These are phyloP conservation scores for Striga hermonthica DNA, from an alignment of 305 asterid genomes.

Conservation along the genomic window DNA sequence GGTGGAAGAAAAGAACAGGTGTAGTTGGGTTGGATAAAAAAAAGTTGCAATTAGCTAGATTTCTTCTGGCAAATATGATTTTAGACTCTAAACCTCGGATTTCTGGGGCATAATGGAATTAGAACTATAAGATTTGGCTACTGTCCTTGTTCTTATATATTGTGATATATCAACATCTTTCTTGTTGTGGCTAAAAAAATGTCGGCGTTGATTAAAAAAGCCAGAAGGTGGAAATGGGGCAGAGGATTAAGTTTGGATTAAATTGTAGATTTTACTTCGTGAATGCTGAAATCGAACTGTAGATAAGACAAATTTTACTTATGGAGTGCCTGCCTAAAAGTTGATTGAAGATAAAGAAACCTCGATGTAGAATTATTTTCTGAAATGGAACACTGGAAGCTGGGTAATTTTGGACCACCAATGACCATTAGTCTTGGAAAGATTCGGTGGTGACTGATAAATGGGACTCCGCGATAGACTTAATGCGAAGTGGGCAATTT, in stretches of 20 bases:
- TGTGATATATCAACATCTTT: background rate
- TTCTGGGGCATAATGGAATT: background rate
- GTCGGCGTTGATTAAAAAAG: background rate
- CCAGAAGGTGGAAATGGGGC: conserved; percentile 3
- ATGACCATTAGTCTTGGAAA: conserved; percentile 3
- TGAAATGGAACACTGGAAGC: background rate
- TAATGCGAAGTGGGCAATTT: conserved; percentile 17
- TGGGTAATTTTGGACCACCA: background rate
- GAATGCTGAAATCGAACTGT: conserved; percentile 13
- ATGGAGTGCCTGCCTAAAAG: background rate
- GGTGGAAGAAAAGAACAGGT: conserved; percentile 5
- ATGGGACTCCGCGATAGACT: background rate
- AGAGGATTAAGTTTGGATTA: conserved; percentile 3
- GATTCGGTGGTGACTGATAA: conserved; percentile 22
- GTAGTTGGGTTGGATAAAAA: conserved; percentile 4
- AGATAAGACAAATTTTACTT: conserved; percentile 3
- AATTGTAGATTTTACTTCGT: conserved; percentile 11
- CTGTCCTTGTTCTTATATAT: background rate
- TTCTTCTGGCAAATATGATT: conserved; percentile 20
- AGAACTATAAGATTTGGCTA: background rate
- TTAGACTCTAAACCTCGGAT: conserved; percentile 14
- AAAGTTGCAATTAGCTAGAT: conserved; percentile 1
- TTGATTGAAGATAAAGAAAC: conserved; percentile 1
- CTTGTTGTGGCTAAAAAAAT: background rate
- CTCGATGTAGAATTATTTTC: background rate